These are phyloP conservation scores for Parathielavia appendiculata DNA, from an alignment of 495 filamentous ascomycete genomes.

Conservation along the genomic window DNA sequence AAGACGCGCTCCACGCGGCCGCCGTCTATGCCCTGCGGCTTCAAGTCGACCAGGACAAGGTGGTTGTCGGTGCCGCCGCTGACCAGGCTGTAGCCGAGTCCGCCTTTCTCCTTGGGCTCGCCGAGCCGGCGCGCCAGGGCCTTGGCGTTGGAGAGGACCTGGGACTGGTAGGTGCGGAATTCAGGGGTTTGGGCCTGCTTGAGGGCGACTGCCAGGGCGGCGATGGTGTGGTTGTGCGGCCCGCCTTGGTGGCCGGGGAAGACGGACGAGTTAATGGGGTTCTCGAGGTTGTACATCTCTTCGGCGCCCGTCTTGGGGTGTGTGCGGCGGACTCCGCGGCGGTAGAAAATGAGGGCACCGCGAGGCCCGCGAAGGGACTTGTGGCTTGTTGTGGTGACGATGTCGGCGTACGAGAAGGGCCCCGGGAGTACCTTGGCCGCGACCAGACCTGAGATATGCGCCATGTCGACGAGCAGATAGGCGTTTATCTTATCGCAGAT, in stretches of 20 bases:
- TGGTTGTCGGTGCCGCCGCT: slow-evolving; percentile 96
- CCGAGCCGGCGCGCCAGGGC: slow-evolving; percentile 74
- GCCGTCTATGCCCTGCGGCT: slow-evolving; percentile 83
- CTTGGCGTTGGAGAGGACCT: slow-evolving; percentile 81
- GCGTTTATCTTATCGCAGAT: slow-evolving; percentile 87
- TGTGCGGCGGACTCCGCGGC: slow-evolving; percentile 78
- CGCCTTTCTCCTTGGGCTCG: slow-evolving; percentile 63
- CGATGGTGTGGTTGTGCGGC: slow-evolving; percentile 98
- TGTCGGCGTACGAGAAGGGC: slow-evolving; percentile 84
- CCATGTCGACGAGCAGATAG: slow-evolving; percentile 93
- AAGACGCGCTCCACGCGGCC: slow-evolving; percentile 91
- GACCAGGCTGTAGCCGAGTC: slow-evolving; percentile 85
- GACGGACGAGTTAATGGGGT: slow-evolving; percentile 90
- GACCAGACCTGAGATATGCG: slow-evolving; percentile 93
- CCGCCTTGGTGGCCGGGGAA: slow-evolving; percentile 99
- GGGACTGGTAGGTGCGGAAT: slow-evolving; percentile 83
- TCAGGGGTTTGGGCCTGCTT: slow-evolving; percentile 88
- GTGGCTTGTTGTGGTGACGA: slow-evolving; percentile 98
- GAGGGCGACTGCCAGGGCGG: slow-evolving; percentile 85
- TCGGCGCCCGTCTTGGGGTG: slow-evolving; percentile 80
- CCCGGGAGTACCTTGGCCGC: slow-evolving; percentile 84
- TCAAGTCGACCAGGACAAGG: slow-evolving; percentile 89
- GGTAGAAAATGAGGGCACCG: slow-evolving; percentile 97
- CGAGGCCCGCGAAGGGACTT: slow-evolving; percentile 93
- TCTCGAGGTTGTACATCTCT: slow-evolving; percentile 85